phyloP scores from a whole-genome alignment of 1,139 yeast genomes.

The Magnusiomyces sp. region DNA sequence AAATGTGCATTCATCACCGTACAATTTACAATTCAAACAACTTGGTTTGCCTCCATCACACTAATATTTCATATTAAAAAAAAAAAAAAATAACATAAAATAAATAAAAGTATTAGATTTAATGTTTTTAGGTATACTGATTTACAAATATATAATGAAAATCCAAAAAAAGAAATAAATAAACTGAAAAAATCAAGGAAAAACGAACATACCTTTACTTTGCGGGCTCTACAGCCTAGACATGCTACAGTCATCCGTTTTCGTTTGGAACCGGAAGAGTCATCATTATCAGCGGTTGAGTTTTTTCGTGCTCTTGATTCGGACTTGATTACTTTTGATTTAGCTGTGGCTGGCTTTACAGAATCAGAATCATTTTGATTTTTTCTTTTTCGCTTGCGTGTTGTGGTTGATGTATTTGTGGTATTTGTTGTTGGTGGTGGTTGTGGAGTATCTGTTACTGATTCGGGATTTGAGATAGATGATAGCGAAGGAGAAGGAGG shows the following conservation, averaged over 20 bases:
- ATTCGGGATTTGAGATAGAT: no score
- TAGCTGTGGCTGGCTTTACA: no score
- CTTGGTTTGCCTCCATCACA: constrained; percentile 61
- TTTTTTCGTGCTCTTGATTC: no score
- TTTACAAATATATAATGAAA: background rate
- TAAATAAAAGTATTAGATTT: background rate
- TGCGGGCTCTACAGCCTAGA: constrained; percentile 50
- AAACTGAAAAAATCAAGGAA: background rate
- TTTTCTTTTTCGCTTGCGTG: no score
- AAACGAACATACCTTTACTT: constrained; percentile 30
- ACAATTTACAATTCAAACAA: constrained; percentile 56
- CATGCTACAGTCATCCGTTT: constrained; percentile 53
- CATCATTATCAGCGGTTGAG: no score
- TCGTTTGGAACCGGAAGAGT: constrained; percentile 2
- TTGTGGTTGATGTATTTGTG: no score
- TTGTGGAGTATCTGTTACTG: no score
- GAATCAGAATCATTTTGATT: no score
- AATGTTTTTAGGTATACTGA: background rate
- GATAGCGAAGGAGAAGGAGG: no score
- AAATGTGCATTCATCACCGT: constrained; percentile 29
- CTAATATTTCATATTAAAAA: background rate
- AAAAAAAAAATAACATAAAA: background rate
- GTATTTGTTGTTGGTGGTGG: no score
- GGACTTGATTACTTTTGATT: no score
- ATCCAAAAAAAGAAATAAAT: background rate